Evolutionary conservation across 345 rosid species (phyloP).

Genomic region (Eucalyptus leucophloia): DNA sequence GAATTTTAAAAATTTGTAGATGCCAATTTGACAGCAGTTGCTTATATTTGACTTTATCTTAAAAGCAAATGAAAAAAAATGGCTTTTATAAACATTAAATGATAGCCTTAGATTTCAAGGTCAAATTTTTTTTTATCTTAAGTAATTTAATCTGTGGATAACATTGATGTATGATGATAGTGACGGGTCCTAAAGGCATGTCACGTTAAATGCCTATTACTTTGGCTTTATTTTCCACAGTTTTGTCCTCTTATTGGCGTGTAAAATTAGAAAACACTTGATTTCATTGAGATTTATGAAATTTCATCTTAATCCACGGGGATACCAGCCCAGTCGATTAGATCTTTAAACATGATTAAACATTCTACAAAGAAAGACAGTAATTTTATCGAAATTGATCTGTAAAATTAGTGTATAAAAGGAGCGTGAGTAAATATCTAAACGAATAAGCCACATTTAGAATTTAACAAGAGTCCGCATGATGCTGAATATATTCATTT

Average conservation of each 20-base stretch:
- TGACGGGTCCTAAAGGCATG: neutral
- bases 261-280: neutral
- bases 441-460: neutral
- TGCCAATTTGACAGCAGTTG: neutral
- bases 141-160: neutral
- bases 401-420: neutral
- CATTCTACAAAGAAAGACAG: neutral
- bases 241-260: neutral
- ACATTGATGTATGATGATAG: neutral
- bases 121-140: neutral
- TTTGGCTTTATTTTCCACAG: neutral
- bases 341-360: neutral
- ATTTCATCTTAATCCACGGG: neutral
- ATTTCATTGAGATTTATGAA: neutral
- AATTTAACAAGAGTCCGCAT: neutral
- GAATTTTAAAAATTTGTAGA: neutral
- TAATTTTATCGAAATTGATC: neutral
- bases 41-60: neutral
- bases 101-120: neutral
- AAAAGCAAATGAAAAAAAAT: neutral
- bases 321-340: neutral
- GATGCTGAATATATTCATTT: neutral
- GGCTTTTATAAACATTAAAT: neutral
- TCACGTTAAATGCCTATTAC: neutral
- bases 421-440: neutral